These are phyloP conservation scores for Annulohypoxylon truncatum DNA, from an alignment of 2,329 filamentous ascomycete genomes.

Conservation along the genomic window DNA sequence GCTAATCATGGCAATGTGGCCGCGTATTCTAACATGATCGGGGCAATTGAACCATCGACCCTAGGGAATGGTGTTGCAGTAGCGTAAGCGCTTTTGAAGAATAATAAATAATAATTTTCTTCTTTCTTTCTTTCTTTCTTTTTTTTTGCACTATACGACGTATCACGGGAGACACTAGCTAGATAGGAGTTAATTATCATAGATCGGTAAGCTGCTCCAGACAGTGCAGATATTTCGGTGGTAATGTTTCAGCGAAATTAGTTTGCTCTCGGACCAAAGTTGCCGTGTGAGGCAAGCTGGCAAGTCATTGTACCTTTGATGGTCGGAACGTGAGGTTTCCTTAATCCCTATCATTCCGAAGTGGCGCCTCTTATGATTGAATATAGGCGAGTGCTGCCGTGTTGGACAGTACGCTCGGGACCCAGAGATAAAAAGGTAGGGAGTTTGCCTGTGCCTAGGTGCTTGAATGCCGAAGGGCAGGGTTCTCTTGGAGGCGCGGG, in stretches of 20 bases:
- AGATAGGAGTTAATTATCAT: slow-evolving; percentile 18
- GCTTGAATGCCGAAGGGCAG: slow-evolving; percentile 27
- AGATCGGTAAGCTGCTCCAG: slow-evolving; percentile 32
- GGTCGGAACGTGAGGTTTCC: slow-evolving; percentile 22
- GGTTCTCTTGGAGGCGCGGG: slow-evolving; percentile 27
- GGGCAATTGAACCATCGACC: slow-evolving; percentile 13
- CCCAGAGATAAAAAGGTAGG: slow-evolving; percentile 7
- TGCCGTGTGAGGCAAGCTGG: slow-evolving; percentile 20
- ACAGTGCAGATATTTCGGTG: slow-evolving; percentile 31
- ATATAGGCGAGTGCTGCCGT: slow-evolving; percentile 12
- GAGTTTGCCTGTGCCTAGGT: slow-evolving; percentile 23
- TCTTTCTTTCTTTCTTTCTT: neutral
- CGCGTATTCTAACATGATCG: slow-evolving; percentile 9
- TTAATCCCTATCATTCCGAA: slow-evolving; percentile 17
- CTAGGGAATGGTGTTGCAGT: slow-evolving; percentile 11
- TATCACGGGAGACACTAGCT: slow-evolving; percentile 24
- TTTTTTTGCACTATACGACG: slow-evolving; percentile 19
- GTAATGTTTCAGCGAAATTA: slow-evolving; percentile 34
- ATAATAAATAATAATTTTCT: slow-evolving; percentile 8
- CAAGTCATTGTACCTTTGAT: slow-evolving; percentile 6
- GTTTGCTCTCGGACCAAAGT: slow-evolving; percentile 24
- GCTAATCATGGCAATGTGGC: slow-evolving; percentile 16
- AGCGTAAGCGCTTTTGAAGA: slow-evolving; percentile 13
- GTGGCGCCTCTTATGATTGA: slow-evolving; percentile 18
- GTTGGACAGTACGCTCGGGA: slow-evolving; percentile 9